Evolutionary conservation across 768 basidiomycete species (phyloP), one percentile per base, ranked within the genome.

Genomic region (Boletus rubroflammeus): DNA sequence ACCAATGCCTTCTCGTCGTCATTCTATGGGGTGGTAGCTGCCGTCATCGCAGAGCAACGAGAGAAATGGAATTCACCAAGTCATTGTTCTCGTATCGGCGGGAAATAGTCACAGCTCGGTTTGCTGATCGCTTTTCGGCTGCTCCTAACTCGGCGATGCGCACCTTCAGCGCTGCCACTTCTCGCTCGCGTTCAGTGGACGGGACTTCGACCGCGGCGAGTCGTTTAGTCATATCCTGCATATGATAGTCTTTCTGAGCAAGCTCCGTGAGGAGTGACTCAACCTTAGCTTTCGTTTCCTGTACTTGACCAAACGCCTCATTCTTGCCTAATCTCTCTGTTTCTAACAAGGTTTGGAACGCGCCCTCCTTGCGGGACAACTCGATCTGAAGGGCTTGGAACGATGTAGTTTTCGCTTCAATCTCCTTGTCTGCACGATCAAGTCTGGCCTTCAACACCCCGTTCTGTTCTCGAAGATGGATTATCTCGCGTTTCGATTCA

Each of bases 1-100:
- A 80, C 76, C 44, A 85, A 75, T 5, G 67, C 73, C 61, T 76
- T 80, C 63, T 85, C 84, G 14, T 72, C 60, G 47, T 78, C 75
- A 38, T 71, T 76, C 82, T 84, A 42, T 42, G 41, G 44, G 32
- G n/a, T 34, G 25, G 42, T 21, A 44, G 51, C 42, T 61, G 51
- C 49, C 55, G 42, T 69, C 48, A 61, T 47, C 50, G 14, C 43
- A 54, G 7, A 50, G 34, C 35, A 52, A 38, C 34, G 15, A 50
- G 35, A 38, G 19, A 28, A 53, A 57, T 42, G 41, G 25, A 47
- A 65, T 70, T 53, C 60, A 83, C 83, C 76, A 84, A 57, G 46
- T 78, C 71, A 19, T 77, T 75, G 5, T 64, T 63, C 49, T 77
- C 64, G 51, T 83, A 81, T 54, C 82, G 74, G 35, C 59, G 46